Base-by-base conservation (phyloP, 208 protist species). In the Wallacemonas sp. region DNA sequence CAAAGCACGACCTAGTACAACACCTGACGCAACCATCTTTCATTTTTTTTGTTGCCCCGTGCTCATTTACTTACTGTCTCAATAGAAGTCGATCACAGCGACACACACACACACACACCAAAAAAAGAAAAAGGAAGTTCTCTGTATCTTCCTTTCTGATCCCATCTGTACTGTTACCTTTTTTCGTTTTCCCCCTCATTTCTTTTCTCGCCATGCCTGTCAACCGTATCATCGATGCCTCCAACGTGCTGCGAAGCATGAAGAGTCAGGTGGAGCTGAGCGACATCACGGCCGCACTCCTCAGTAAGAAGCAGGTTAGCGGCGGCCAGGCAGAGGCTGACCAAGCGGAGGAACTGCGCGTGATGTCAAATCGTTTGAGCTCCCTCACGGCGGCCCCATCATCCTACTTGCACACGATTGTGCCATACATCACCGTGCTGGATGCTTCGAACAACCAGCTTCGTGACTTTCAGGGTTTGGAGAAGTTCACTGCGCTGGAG, bases 391-490 rank as follows among this genome's bases (percentile, higher is more conserved):
- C 76, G 19, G 24, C 45, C 9, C 75, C 70, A 0, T 68, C 70
- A 6, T 47, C 66, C 8, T 59, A 70, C 2, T 64, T 90, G 22
- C 56, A 61, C 28, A 51, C 54, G 2, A 39, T 77, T 15, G 60
- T 91, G 11, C 65, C 66, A 17, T 59, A 80, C 61, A 68, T 95
- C 22, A 91, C 82, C 12, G 77, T 75, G 26, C 82, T 96, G n/a
- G 66, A 75, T 4, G 83, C 72, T 0, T 71, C 87, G 1, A 55
- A 91, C 70, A 96, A 96, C 58, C 42, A 62, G 11, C 51, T 96
- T 6, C 70, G 62, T 54, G 77, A 46, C 12, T 55, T 96, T 30
- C 64, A 71, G 24, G 90, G 90, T 9, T 22, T 96, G 15, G 90
- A 92, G 11, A 45, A 59, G 17, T 91, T 93, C 59, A 17, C 30